Evolutionary conservation across 2,329 filamentous ascomycete genomes (phyloP), one percentile per base, ranked within the genome.

Genomic region (Beauveria sp.): DNA sequence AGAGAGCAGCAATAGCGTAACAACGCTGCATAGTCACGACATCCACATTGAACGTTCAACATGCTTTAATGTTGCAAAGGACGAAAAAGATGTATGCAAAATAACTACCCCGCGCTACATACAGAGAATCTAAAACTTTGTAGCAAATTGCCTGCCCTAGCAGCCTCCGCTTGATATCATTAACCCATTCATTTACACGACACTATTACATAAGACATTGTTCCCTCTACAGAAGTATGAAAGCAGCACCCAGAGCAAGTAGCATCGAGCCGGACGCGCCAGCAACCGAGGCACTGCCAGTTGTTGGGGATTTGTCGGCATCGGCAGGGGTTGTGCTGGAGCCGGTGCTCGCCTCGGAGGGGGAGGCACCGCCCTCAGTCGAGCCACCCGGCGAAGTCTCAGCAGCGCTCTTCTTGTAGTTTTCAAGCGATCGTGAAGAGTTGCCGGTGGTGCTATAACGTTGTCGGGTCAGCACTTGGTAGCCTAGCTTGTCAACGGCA

Each of bases 391-490:
- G 61, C 14, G 64, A 62, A 37, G 40, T 63, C n/a, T 63, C 64
- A 43, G 68, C 67, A 30, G 80, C 77, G 40, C 74, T 63, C 3
- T 64, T 50, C 71, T 76, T 77, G 77, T 81, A 84, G 65, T 75
- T 74, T 3, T 73, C 69, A 16, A 87, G 75, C 40, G 81, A 80
- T 64, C 81, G 79, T 44, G 77, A 70, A 3, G 79, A 63, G 73
- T 86, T 86, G 68, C 77, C 77, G 26, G 74, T 66, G 37, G 80
- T 78, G 72, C 59, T 61, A 26, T 3, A 34, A 12, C 10, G 16
- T 9, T 7, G 10, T 77, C 80, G 26, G 8, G 18, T 51, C 3
- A 59, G 40, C 30, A 53, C 67, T 48, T 65, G 60, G 26, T 24
- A 10, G 1, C n/a, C 16, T 30, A 48, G 28, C 10, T 2, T n/a